Percentiles rank a stretch among this genome's conserved stretches.
These are phyloP conservation scores for slime mould (Dictyostelium discoideum) DNA, from an alignment of 78 protist genomes.

Conservation along the genomic window DNA sequence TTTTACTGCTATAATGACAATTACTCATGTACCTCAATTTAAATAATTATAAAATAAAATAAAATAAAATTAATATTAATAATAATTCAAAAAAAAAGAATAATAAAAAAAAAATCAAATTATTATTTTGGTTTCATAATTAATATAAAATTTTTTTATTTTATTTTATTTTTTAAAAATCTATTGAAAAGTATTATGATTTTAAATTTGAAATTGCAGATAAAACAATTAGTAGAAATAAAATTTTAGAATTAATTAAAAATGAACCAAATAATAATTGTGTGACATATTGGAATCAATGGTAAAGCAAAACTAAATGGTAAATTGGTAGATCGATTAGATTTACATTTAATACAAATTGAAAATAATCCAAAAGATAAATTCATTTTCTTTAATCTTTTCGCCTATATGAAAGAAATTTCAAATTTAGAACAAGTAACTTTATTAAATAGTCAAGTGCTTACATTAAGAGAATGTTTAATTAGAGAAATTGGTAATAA, in stretches of 20 bases:
- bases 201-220: neutral
- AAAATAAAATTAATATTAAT: too few species aligned
- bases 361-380: neutral
- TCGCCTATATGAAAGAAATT: neutral
- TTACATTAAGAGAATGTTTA: neutral
- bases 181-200: too few species aligned
- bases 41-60: too few species aligned
- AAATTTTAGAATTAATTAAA: neutral
- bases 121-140: too few species aligned
- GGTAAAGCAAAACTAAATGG: neutral
- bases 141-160: too few species aligned
- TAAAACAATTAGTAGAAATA: too few species aligned
- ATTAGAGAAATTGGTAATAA: neutral
- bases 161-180: too few species aligned
- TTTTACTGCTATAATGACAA: conserved; percentile 42
- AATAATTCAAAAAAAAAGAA: too few species aligned
- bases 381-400: neutral
- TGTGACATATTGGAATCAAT: neutral
- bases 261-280: neutral
- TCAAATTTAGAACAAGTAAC: neutral
- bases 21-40: neutral
- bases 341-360: neutral
- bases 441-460: neutral
- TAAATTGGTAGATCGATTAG: neutral
- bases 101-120: too few species aligned